Percentiles rank a stretch among this genome's conserved stretches.
phyloP scores from a whole-genome alignment of 352 stramenopile genomes.

The Pythium coloratum region DNA sequence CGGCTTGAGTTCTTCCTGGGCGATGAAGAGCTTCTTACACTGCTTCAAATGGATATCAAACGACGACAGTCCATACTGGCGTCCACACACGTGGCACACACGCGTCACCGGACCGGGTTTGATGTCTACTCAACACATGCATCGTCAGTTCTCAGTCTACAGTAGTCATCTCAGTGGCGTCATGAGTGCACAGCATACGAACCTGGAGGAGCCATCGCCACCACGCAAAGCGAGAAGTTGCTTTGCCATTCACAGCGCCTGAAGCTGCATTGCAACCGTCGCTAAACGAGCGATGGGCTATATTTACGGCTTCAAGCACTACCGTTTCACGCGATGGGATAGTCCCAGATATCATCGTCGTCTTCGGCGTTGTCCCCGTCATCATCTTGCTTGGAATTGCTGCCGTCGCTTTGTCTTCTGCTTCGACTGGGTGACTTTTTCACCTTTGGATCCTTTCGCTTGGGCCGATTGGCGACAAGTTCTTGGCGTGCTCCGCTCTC shows the following conservation, averaged over 20 bases:
- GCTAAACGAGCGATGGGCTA: background rate
- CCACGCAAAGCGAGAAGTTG: background rate
- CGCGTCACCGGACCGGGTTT: conserved; percentile 59
- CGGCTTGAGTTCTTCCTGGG: conserved; percentile 75
- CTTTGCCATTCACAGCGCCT: background rate
- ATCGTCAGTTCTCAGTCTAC: background rate
- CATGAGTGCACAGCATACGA: background rate
- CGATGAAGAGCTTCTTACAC: conserved; percentile 80
- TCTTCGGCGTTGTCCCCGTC: conserved; percentile 42
- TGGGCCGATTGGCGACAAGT: conserved; percentile 25
- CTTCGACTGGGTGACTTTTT: background rate
- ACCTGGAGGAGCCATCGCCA: conserved; percentile 14
- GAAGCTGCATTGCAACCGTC: background rate
- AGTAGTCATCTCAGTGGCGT: no score
- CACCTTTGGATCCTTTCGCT: conserved; percentile 8
- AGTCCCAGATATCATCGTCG: conserved; percentile 67
- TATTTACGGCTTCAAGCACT: background rate
- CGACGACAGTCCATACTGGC: conserved; percentile 76
- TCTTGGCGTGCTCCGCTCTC: conserved; percentile 39
- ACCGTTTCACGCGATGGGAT: conserved; percentile 38
- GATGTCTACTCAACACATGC: conserved; percentile 27
- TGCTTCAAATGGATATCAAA: conserved; percentile 87
- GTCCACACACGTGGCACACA: conserved; percentile 78
- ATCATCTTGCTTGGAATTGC: background rate
- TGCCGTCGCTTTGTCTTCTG: conserved; percentile 1